Percentiles rank a stretch among this genome's conserved stretches.
Conservation (phyloP, 352 stramenopile species). For the Phytophthora brassicae region DNA sequence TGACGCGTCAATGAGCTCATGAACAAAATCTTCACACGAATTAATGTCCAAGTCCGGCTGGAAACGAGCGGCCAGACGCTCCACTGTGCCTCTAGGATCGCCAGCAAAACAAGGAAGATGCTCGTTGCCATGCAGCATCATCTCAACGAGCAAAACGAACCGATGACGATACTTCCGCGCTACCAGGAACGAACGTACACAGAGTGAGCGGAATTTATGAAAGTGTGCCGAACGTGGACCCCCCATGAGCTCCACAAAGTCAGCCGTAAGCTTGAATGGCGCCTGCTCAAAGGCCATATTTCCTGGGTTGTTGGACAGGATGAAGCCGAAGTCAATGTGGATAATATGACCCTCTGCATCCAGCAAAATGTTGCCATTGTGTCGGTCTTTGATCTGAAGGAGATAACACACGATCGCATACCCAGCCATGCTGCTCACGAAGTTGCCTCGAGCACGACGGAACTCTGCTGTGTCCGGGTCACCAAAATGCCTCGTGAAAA, state of each 20-base stretch:
- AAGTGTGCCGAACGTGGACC: slow-evolving; percentile 93
- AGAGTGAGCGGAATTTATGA: slow-evolving; percentile 94
- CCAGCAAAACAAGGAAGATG: slow-evolving; percentile 95
- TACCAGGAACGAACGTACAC: slow-evolving; percentile 95
- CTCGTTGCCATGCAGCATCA: slow-evolving; percentile 97
- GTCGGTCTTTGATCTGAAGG: slow-evolving; percentile 93
- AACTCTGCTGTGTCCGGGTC: slow-evolving; percentile 72
- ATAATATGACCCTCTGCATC: slow-evolving; percentile 89
- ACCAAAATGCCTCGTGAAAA: slow-evolving; percentile 94
- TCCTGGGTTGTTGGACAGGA: slow-evolving; percentile 93
- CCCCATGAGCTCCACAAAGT: slow-evolving; percentile 96
- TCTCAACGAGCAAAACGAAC: slow-evolving; percentile 96
- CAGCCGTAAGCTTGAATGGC: slow-evolving; percentile 95
- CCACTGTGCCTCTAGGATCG: slow-evolving; percentile 89
- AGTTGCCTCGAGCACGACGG: slow-evolving; percentile 72
- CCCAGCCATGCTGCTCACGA: slow-evolving; percentile 66
- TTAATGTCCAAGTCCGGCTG: slow-evolving; percentile 93
- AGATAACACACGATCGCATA: slow-evolving; percentile 86
- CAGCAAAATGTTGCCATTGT: slow-evolving; percentile 97
- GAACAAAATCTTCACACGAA: slow-evolving; percentile 94
- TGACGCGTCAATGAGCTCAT: slow-evolving; percentile 94
- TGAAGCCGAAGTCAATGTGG: slow-evolving; percentile 98
- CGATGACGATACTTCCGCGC: slow-evolving; percentile 94
- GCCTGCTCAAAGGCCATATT: slow-evolving; percentile 93
- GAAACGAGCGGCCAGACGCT: slow-evolving; percentile 92